Conservation (phyloP, 169 alveolate species). For the Cryptosporidium parvum region DNA sequence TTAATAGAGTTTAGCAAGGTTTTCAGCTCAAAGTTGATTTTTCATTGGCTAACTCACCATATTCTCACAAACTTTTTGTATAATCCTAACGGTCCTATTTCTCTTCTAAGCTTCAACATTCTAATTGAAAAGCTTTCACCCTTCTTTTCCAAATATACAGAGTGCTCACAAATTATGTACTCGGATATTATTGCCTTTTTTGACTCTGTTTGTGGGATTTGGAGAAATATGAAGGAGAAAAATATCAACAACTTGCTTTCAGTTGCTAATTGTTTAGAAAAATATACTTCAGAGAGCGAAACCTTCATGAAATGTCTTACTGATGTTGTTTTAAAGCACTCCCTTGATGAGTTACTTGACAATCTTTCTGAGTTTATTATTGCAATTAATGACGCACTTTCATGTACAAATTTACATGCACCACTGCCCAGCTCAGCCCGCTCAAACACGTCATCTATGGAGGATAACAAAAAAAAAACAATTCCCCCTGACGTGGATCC, state of each 20-base stretch:
- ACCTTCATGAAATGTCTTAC: constrained; percentile 10
- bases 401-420: not conserved
- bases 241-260: not conserved
- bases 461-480: not conserved
- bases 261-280: constrained; percentile 35
- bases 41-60: constrained; percentile 68
- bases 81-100: constrained; percentile 58
- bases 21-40: constrained; percentile 28
- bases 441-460: not conserved
- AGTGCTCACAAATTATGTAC: not conserved
- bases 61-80: constrained; percentile 49
- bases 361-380: constrained; percentile 27
- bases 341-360: constrained; percentile 44
- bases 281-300: constrained; percentile 13
- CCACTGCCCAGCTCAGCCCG: not conserved
- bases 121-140: constrained; percentile 56
- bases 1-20: constrained; percentile 6
- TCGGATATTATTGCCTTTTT: constrained; percentile 24
- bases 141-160: constrained; percentile 5
- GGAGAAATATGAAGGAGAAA: constrained; percentile 38
- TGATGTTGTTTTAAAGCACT: constrained; percentile 9
- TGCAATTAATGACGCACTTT: constrained; percentile 27
- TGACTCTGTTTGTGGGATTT: constrained; percentile 26
- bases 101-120: constrained; percentile 38
- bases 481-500: constrained; percentile 50